These are phyloP conservation scores for Boletus fagicola DNA, from an alignment of 768 basidiomycete species.

Conservation along the genomic window DNA sequence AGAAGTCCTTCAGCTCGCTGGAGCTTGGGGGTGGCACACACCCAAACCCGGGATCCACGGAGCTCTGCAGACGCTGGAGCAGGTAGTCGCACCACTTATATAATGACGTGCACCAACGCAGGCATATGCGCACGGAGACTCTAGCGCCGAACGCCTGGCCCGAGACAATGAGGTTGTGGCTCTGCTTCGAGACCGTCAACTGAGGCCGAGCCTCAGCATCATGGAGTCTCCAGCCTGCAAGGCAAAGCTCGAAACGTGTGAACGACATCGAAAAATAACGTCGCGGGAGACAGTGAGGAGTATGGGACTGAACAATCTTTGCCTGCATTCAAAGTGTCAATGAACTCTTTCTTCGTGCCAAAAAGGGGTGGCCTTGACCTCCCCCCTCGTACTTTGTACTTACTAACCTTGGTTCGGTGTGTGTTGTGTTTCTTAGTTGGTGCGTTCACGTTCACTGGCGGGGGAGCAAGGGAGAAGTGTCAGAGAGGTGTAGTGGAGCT, in stretches of 20 bases:
- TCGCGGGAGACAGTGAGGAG: background rate
- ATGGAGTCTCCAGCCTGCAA: conserved; percentile 22
- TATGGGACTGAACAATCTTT: background rate
- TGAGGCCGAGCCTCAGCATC: conserved; percentile 22
- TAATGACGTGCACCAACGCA: conserved; percentile 27
- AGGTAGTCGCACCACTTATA: conserved; percentile 13
- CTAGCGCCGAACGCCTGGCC: conserved; percentile 28
- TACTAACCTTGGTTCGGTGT: background rate
- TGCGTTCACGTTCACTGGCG: background rate
- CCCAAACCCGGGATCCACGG: background rate
- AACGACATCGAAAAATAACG: conserved; percentile 16
- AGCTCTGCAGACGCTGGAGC: conserved; percentile 1
- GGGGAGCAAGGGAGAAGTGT: background rate
- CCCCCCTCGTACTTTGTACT: background rate
- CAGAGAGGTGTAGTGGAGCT: conserved; percentile 12
- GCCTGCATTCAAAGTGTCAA: conserved; percentile 5
- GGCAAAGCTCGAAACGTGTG: conserved; percentile 27
- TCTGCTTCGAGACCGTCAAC: conserved; percentile 21
- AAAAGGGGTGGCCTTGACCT: background rate
- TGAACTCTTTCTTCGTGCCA: background rate
- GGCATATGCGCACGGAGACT: conserved; percentile 20
- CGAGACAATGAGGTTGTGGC: conserved; percentile 22
- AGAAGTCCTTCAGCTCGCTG: conserved; percentile 4
- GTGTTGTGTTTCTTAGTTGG: background rate
- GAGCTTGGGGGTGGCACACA: background rate